Conservation (phyloP, 108 stramenopile genomes). For the Cyclotella kingstonii region DNA sequence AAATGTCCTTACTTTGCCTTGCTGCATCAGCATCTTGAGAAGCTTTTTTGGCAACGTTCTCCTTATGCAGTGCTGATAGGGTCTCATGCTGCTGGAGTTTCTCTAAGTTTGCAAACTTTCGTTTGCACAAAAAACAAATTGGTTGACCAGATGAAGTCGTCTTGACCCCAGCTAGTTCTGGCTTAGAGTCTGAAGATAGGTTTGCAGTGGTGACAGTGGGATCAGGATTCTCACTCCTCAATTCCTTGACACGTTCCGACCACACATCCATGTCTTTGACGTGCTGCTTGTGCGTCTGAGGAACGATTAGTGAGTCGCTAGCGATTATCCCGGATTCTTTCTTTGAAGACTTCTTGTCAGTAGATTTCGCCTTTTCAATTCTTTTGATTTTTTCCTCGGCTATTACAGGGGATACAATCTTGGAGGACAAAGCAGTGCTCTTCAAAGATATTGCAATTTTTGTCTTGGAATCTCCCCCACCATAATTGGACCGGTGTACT, state of each 20-base stretch:
- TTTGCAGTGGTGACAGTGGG: neutral
- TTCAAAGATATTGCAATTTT: conserved; percentile 52
- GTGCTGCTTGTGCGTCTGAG: conserved; percentile 54
- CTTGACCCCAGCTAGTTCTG: conserved; percentile 22
- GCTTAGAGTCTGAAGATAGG: neutral
- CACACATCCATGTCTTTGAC: conserved; percentile 73
- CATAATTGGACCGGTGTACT: conserved; percentile 10
- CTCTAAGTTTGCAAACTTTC: conserved; percentile 69
- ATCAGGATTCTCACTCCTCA: conserved; percentile 15
- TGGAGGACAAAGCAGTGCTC: conserved; percentile 14
- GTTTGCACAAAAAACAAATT: conserved; percentile 68
- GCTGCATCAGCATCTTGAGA: conserved; percentile 3
- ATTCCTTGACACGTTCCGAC: conserved; percentile 64
- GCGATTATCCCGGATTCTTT: too few species aligned
- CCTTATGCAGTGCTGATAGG: conserved; percentile 71
- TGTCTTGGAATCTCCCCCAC: conserved; percentile 18
- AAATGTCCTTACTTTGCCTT: conserved; percentile 1
- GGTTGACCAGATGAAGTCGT: conserved; percentile 67
- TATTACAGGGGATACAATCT: conserved; percentile 1
- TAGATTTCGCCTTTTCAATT: conserved; percentile 18
- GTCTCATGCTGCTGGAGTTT: conserved; percentile 71
- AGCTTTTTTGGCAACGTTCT: conserved; percentile 59
- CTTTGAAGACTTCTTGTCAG: conserved; percentile 17
- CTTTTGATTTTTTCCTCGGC: conserved; percentile 34
- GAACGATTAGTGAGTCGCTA: conserved; percentile 4